Conservation (phyloP, 345 rosid species). For the Eucalyptus cloeziana region DNA sequence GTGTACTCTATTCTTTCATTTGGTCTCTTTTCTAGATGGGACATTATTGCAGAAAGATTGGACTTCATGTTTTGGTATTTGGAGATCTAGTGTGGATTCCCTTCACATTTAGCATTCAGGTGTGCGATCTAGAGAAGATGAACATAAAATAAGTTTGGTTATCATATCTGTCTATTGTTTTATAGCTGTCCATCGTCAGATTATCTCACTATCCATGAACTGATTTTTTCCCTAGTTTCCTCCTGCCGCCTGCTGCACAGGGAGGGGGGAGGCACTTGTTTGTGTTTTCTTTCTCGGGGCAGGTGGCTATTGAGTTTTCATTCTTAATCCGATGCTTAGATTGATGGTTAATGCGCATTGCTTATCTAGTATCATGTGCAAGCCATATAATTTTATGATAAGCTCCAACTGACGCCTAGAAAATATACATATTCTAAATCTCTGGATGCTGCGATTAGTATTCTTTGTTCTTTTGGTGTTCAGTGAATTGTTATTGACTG, state of each 20-base stretch:
- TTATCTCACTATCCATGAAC: neutral
- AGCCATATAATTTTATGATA: neutral
- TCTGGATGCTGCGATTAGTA: neutral
- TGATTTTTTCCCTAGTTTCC: neutral
- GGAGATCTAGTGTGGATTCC: constrained; percentile 96
- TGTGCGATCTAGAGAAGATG: neutral
- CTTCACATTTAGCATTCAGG: constrained; percentile 97
- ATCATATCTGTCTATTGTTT: neutral
- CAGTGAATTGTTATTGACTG: neutral
- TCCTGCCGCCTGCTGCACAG: too few relatives aligned
- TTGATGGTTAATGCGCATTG: neutral
- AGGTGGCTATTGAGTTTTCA: neutral
- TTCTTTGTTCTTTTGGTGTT: neutral
- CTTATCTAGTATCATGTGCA: neutral
- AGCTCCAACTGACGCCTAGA: neutral
- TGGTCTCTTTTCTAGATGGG: constrained; percentile 56
- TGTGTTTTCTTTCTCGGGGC: neutral
- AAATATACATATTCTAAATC: neutral
- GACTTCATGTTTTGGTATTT: constrained; percentile 88
- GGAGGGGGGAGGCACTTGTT: neutral
- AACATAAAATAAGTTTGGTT: neutral
- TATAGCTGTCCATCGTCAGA: neutral
- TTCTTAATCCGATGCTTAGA: neutral
- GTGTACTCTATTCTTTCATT: neutral
- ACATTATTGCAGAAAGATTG: constrained; percentile 89